Percentiles rank a stretch among this genome's conserved stretches.
Conservation (phyloP, 2,329 filamentous ascomycete genomes). For the Aspergillus neotritici region DNA sequence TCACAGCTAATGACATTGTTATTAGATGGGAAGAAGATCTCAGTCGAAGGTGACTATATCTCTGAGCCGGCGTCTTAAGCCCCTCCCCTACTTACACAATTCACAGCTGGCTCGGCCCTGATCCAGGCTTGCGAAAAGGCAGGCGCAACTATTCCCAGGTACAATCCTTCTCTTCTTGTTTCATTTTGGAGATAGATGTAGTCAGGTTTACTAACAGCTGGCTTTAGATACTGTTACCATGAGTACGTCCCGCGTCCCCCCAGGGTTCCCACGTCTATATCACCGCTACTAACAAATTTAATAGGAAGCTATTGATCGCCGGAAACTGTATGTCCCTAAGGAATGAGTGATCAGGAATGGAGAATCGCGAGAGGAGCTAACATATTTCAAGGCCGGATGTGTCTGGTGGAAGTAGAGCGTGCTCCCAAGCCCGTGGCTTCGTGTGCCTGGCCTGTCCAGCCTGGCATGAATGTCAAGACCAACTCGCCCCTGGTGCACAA, state of each 20-base stretch:
- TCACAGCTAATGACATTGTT: conserved; percentile 27
- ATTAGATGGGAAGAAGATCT: conserved; percentile 93
- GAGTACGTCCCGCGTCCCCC: conserved; percentile 58
- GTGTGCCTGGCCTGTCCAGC: conserved; percentile 97
- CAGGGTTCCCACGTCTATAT: conserved; percentile 10
- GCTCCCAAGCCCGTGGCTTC: conserved; percentile 96
- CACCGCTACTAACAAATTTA: conserved; percentile 20
- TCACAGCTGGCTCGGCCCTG: conserved; percentile 81
- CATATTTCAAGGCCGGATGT: conserved; percentile 66
- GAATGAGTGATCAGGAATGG: background rate
- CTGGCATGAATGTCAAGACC: conserved; percentile 98
- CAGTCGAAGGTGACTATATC: conserved; percentile 72
- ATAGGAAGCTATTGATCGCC: conserved; percentile 93
- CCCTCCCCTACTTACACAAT: conserved; percentile 20
- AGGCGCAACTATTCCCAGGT: conserved; percentile 81
- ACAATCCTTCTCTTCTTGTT: conserved; percentile 10
- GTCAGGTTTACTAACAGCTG: conserved; percentile 28
- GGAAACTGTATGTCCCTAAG: conserved; percentile 66
- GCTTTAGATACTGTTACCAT: conserved; percentile 88
- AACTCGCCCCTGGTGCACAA: conserved; percentile 95
- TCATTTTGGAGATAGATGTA: conserved; percentile 16
- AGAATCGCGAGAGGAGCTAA: conserved; percentile 1
- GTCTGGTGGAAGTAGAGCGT: conserved; percentile 93
- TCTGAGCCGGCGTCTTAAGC: conserved; percentile 3
- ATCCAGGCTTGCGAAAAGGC: conserved; percentile 99